Conservation (phyloP, 352 stramenopile genomes). For the Phytophthora vignae region DNA sequence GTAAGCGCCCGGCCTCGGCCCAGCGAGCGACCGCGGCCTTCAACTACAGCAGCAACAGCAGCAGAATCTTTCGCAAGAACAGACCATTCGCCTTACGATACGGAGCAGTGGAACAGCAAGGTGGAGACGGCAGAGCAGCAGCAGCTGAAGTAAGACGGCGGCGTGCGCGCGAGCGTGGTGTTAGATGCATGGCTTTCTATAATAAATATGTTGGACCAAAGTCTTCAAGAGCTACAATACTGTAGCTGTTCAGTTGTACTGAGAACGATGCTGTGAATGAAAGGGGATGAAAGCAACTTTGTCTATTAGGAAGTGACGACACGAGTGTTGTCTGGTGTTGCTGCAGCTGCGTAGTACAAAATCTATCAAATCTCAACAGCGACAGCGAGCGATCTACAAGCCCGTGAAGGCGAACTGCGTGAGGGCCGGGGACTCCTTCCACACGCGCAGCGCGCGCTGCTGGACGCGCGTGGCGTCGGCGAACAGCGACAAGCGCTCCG, state of each 20-base stretch:
- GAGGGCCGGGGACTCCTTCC: conserved; percentile 65
- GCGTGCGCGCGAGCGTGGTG: background rate
- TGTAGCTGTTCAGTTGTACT: background rate
- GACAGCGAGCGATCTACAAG: conserved; percentile 18
- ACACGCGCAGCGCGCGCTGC: conserved; percentile 71
- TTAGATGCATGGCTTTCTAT: conserved; percentile 36
- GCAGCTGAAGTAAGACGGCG: background rate
- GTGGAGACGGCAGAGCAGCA: background rate
- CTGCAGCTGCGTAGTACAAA: conserved; percentile 29
- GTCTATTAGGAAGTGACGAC: conserved; percentile 22
- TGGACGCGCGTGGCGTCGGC: conserved; percentile 74
- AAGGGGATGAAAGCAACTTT: conserved; percentile 13
- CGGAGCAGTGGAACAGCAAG: background rate
- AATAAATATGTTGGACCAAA: conserved; percentile 44
- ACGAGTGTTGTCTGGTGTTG: background rate
- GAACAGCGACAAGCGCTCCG: conserved; percentile 52
- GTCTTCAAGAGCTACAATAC: background rate
- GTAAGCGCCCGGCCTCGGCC: conserved; percentile 47
- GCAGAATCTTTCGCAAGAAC: background rate
- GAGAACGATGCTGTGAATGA: too few relatives aligned
- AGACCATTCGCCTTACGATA: background rate
- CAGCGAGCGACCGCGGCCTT: conserved; percentile 11
- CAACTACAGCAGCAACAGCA: background rate
- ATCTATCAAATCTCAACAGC: conserved; percentile 31
- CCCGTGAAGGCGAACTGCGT: conserved; percentile 57